A percentile compares a stretch with the other conserved stretches of the same genome.
These are phyloP conservation scores for Saccharomyces hybrid DNA, from an alignment of 1,139 yeast species.

Conservation along the genomic window DNA sequence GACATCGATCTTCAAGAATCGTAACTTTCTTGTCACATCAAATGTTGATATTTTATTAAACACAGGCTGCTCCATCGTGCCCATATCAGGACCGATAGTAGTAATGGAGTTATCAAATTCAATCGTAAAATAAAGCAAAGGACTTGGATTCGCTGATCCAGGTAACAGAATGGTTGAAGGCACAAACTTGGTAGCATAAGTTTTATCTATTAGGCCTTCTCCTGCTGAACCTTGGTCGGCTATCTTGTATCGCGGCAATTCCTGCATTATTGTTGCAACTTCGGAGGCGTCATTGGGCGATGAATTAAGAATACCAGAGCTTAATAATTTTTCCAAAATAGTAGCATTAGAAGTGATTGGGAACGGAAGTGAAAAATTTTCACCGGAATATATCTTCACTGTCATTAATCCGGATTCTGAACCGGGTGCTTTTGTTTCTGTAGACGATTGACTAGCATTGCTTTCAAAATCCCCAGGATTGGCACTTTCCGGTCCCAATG, in stretches of 20 bases:
- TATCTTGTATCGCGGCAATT: slow-evolving; percentile 17
- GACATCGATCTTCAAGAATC: slow-evolving; percentile 54
- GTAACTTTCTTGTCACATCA: slow-evolving; percentile 66
- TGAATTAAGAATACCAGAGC: slow-evolving; percentile 19
- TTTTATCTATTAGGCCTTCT: slow-evolving; percentile 23
- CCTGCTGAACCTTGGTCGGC: slow-evolving; percentile 18
- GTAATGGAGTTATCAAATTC: slow-evolving; percentile 77
- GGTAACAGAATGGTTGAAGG: slow-evolving; percentile 65
- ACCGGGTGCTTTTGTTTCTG: not conserved
- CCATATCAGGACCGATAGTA: slow-evolving; percentile 68
- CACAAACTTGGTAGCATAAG: slow-evolving; percentile 35
- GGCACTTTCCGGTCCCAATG: not conserved
- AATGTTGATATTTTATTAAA: slow-evolving; percentile 88
- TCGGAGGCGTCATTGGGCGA: slow-evolving; percentile 9
- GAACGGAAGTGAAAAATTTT: slow-evolving; percentile 27
- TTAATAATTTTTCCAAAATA: slow-evolving; percentile 20
- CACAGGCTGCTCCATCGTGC: slow-evolving; percentile 52
- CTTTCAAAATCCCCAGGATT: not conserved
- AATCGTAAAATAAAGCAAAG: slow-evolving; percentile 57
- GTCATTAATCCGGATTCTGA: slow-evolving; percentile 26
- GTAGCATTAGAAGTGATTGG: slow-evolving; percentile 27
- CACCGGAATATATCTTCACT: slow-evolving; percentile 28
- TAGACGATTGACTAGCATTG: not conserved
- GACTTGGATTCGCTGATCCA: slow-evolving; percentile 38
- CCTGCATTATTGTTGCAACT: slow-evolving; percentile 19